Percentiles rank a stretch among this genome's conserved stretches.
phyloP scores from a whole-genome alignment of 495 filamentous ascomycete genomes.

The Eremomyces bilateralis region DNA sequence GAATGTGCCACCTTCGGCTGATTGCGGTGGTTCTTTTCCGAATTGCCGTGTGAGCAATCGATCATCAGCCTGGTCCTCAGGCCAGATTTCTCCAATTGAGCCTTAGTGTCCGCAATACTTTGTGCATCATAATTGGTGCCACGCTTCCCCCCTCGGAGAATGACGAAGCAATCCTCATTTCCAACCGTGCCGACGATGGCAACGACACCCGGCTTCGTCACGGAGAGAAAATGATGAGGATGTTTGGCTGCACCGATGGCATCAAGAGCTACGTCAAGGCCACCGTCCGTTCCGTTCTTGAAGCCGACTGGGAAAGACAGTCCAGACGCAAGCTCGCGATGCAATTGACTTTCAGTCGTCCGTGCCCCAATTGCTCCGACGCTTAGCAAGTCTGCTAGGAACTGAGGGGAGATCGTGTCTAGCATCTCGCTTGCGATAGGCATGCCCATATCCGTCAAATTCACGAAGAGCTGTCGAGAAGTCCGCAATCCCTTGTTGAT shows the following conservation, averaged over 20 bases:
- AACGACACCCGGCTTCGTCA: slow-evolving; percentile 94
- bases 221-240: slow-evolving; percentile 94
- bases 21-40: slow-evolving; percentile 58
- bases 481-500: slow-evolving; percentile 97
- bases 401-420: slow-evolving; percentile 94
- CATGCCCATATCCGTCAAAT: slow-evolving; percentile 67
- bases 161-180: slow-evolving; percentile 94
- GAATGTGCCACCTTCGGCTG: slow-evolving; percentile 78
- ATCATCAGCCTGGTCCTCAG: slow-evolving; percentile 88
- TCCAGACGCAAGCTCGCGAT: slow-evolving; percentile 89
- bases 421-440: slow-evolving; percentile 96
- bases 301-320: slow-evolving; percentile 95
- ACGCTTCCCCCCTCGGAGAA: slow-evolving; percentile 71
- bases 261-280: slow-evolving; percentile 81
- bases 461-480: slow-evolving; percentile 70
- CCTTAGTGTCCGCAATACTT: slow-evolving; percentile 55
- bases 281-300: slow-evolving; percentile 98
- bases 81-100: slow-evolving; percentile 63
- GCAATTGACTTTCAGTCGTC: slow-evolving; percentile 92
- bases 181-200: slow-evolving; percentile 83
- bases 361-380: slow-evolving; percentile 89
- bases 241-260: slow-evolving; percentile 81
- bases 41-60: slow-evolving; percentile 84
- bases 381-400: slow-evolving; percentile 84
- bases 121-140: slow-evolving; percentile 91